A percentile compares a stretch with the other conserved stretches of the same genome.
Evolutionary conservation across 257 asterid species (phyloP).

Genomic region (Mentha longifolia): DNA sequence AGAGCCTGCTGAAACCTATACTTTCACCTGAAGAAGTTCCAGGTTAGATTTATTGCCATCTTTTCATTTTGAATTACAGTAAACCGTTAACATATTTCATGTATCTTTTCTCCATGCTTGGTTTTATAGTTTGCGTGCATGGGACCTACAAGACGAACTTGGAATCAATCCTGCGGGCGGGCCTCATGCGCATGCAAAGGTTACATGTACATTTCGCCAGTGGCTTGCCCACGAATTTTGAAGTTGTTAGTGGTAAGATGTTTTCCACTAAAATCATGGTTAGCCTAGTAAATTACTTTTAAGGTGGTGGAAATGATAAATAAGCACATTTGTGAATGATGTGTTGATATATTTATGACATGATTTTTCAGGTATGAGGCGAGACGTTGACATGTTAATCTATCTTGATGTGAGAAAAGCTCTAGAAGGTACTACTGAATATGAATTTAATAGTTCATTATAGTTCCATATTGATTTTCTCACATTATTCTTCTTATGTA

Average conservation of each 20-base stretch:
- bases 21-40: slow-evolving; percentile 75
- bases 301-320: background rate
- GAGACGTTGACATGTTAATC: slow-evolving; percentile 68
- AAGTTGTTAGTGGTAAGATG: slow-evolving; percentile 83
- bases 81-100: slow-evolving; percentile 9
- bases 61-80: slow-evolving; percentile 3
- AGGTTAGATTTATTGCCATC: slow-evolving; percentile 46
- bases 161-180: slow-evolving; percentile 75
- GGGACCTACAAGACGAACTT: slow-evolving; percentile 83
- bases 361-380: slow-evolving; percentile 75
- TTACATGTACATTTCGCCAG: slow-evolving; percentile 91
- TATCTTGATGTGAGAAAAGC: slow-evolving; percentile 85
- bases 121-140: slow-evolving; percentile 74
- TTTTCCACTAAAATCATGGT: background rate
- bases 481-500: slow-evolving; percentile 2
- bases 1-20: slow-evolving; percentile 80
- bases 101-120: slow-evolving; percentile 21
- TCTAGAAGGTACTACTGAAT: slow-evolving; percentile 66
- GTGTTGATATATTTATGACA: background rate
- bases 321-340: slow-evolving; percentile 7
- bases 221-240: slow-evolving; percentile 88
- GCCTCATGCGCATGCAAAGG: slow-evolving; percentile 93
- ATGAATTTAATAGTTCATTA: background rate
- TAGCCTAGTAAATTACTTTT: too few species aligned
- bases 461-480: slow-evolving; percentile 26